Evolutionary conservation across 129 eudicot species (phyloP), one percentile per base, ranked within the genome.

Genomic region (Tanacetum coccineum): DNA sequence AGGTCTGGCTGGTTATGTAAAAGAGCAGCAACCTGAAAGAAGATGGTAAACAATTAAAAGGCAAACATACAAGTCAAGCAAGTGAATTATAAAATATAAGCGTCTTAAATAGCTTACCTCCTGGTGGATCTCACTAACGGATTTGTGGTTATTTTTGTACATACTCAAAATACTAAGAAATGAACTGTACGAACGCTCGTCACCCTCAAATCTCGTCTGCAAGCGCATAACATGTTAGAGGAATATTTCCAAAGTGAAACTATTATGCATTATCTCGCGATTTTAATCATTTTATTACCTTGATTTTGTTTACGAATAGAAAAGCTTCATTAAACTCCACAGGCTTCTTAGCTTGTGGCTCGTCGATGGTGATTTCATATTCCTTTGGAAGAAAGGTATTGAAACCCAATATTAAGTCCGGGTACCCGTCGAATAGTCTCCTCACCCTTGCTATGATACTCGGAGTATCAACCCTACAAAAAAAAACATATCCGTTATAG

Each of bases 331-430:
- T 87, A 79, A 91, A 85, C 50, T 83, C 84, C 65, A 85, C 83
- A 17, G 83, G 83, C 74, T 86, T 93, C 83, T 88, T 93, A 19
- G 44, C 74, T 61, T 39, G 74, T 51, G 68, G 77, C n/a, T 79
- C 95, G 54, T 76, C 82, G 61, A 88, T 87, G 63, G 82, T 81
- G 75, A 86, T 89, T 73, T 84, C 85, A 74, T 81, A 81, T 60
- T 92, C 96, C 78, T 87, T 86, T 0, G 99, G 99, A 62, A 93
- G 76, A 81, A 93, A 93, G 71, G 96, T 76, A 69, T 93, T 93
- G 73, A 93, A 93, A 49, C 99, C 99, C 70, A 89, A 79, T 59
- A 93, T 93, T 62, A 93, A 79, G 60, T 83, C 70, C 6, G 66
- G 74, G 59, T 89, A 78, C 45, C 93, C 99, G 79, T 67, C 76